Evolutionary conservation across 495 filamentous ascomycete genomes (phyloP).

Genomic region (Hypoxylon lienhwacheense): DNA sequence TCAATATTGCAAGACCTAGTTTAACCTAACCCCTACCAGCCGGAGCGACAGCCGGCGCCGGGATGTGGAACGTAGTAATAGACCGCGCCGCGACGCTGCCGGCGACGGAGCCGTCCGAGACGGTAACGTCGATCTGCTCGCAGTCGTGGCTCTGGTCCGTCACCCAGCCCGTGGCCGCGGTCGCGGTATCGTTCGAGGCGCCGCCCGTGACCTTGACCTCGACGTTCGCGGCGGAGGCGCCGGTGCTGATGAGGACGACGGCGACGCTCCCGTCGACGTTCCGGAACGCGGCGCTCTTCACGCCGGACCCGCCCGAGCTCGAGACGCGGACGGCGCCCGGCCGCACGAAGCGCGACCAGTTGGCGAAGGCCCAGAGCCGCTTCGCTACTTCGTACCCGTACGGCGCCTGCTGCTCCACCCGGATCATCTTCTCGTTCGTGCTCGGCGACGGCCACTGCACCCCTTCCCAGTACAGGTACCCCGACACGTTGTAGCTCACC

Average conservation of each 20-base stretch:
- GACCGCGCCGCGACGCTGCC: slow-evolving; percentile 44
- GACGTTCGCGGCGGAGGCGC: slow-evolving; percentile 35
- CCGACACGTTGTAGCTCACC: slow-evolving; percentile 48
- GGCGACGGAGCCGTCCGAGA: slow-evolving; percentile 38
- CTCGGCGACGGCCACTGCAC: slow-evolving; percentile 51
- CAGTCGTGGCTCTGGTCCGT: slow-evolving; percentile 44
- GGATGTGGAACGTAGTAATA: slow-evolving; percentile 44
- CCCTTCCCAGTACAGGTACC: slow-evolving; percentile 60
- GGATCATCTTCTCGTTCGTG: slow-evolving; percentile 52
- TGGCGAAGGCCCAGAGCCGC: slow-evolving; percentile 59
- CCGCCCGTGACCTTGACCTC: slow-evolving; percentile 38
- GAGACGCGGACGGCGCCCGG: slow-evolving; percentile 52
- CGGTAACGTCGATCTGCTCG: slow-evolving; percentile 34
- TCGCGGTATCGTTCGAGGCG: slow-evolving; percentile 19
- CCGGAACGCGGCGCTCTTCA: slow-evolving; percentile 53
- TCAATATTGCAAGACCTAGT: no score
- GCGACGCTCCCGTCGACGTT: slow-evolving; percentile 54
- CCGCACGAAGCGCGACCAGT: slow-evolving; percentile 52
- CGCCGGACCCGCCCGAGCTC: slow-evolving; percentile 35
- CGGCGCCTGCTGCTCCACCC: slow-evolving; percentile 44
- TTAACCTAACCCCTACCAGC: not conserved
- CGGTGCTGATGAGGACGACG: slow-evolving; percentile 53
- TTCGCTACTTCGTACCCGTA: slow-evolving; percentile 46
- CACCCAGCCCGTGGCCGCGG: slow-evolving; percentile 42
- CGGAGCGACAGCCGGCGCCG: slow-evolving; percentile 17